phyloP scores from a whole-genome alignment of 2,329 filamentous ascomycete species.

The Exophiala sp. region DNA sequence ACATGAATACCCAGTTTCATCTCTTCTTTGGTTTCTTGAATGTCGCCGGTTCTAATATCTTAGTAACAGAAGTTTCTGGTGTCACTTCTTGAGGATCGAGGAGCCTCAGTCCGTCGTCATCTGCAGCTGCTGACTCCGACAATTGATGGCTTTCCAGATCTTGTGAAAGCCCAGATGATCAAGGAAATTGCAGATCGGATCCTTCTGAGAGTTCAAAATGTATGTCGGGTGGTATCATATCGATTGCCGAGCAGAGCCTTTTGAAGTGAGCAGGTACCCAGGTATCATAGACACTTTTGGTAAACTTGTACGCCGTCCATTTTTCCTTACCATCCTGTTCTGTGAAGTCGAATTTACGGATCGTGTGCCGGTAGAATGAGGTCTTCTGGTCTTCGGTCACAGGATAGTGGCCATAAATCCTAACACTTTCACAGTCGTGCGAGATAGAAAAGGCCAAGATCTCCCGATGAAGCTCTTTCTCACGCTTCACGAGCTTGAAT shows the following conservation, averaged over 20 bases:
- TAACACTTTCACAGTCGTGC: too few relatives aligned
- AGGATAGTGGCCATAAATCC: slow-evolving; percentile 44
- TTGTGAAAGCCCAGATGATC: slow-evolving; percentile 8
- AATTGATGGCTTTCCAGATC: slow-evolving; percentile 4
- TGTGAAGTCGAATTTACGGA: slow-evolving; percentile 36
- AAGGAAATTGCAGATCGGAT: slow-evolving; percentile 3
- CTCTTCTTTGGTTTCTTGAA: slow-evolving; percentile 14
- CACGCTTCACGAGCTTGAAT: slow-evolving; percentile 33
- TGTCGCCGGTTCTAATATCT: neutral
- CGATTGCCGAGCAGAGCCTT: slow-evolving; percentile 38
- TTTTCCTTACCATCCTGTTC: slow-evolving; percentile 34
- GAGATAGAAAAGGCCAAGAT: slow-evolving; percentile 46
- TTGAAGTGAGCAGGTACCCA: slow-evolving; percentile 38
- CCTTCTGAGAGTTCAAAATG: slow-evolving; percentile 10
- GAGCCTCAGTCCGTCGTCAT: slow-evolving; percentile 22
- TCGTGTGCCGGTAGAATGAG: slow-evolving; percentile 40
- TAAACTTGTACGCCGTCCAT: slow-evolving; percentile 39
- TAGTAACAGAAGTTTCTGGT: slow-evolving; percentile 11
- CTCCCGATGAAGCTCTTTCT: slow-evolving; percentile 38
- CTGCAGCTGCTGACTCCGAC: slow-evolving; percentile 5
- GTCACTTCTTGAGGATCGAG: slow-evolving; percentile 4
- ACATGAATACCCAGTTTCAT: too few relatives aligned
- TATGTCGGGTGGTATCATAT: slow-evolving; percentile 21
- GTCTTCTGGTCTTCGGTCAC: slow-evolving; percentile 34
- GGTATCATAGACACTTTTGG: slow-evolving; percentile 36